Base-by-base conservation (phyloP, 108 stramenopile genomes). In the Skeletonema costatum region DNA sequence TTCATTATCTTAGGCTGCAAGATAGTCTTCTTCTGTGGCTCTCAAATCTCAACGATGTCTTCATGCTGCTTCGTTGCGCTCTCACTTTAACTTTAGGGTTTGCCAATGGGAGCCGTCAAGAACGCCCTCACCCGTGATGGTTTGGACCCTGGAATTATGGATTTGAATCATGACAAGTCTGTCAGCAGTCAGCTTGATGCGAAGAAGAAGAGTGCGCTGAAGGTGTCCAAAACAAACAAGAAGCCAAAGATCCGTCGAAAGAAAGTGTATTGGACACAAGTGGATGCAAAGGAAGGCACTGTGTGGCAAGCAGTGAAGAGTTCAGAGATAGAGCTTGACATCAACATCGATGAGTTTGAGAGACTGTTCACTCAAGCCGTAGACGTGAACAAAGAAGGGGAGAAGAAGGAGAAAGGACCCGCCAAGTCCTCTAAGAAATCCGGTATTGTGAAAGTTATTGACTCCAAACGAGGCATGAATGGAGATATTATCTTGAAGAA, bases 391-490 rank as follows among this genome's bases (percentile, higher is more conserved):
- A 85, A 87, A 21, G 74, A 88, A 73, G 66, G 73, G 46, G 86
- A 87, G 75, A 89, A 86, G 63, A 60, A 76, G 25, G 69, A 64
- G 56, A 61, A 58, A 32, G 75, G 44, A 17, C 16, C 72, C 46
- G 39, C 11, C 39, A 61, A 32, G 17, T 44, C 78, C 48, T 76
- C 75, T 7, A 78, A 81, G 67, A 66, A 73, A 35, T 89, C 90
- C 44, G 85, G 87, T 48, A 74, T 53, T 8, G 91, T 92, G 11
- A 91, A 93, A 73, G 90, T 90, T 1, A 91, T 96, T 67, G 90
- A 93, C 72, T 46, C 72, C 2, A 97, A 97, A 73, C 85, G 91
- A 16, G 92, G 88, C 0, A 93, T 94, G 91, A 97, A 97, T 77
- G 92, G 89, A 29, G 92, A 90, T 30, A 97, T 97, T 51, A 86